phyloP scores from a whole-genome alignment of 169 alveolate genomes.

The Eimeria necatrix region DNA sequence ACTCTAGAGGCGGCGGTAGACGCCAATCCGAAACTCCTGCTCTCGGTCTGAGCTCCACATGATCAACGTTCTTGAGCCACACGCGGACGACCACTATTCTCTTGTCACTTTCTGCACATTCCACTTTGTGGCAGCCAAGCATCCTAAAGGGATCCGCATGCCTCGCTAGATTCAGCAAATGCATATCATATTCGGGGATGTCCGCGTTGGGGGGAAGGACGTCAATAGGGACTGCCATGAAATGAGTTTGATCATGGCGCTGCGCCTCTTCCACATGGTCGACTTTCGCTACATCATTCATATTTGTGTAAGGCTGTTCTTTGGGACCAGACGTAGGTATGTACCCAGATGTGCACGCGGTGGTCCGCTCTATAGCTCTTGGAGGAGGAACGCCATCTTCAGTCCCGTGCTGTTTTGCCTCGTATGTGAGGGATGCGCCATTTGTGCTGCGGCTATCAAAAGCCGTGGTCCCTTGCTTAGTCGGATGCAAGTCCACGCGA shows the following conservation, averaged over 20 bases:
- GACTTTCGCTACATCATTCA: slow-evolving; percentile 67
- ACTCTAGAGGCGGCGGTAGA: slow-evolving; percentile 32
- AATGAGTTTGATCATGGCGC: slow-evolving; percentile 73
- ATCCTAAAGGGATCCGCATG: slow-evolving; percentile 79
- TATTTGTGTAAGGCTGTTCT: slow-evolving; percentile 72
- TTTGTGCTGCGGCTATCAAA: not conserved
- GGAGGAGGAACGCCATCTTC: not conserved
- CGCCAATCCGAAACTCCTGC: slow-evolving; percentile 66
- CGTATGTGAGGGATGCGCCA: slow-evolving; percentile 13
- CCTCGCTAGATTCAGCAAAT: slow-evolving; percentile 72
- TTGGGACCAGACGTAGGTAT: slow-evolving; percentile 73
- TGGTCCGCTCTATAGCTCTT: slow-evolving; percentile 19
- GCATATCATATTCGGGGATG: slow-evolving; percentile 72
- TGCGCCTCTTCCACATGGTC: slow-evolving; percentile 70
- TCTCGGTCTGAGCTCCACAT: slow-evolving; percentile 64
- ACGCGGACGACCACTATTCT: slow-evolving; percentile 61
- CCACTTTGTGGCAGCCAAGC: slow-evolving; percentile 77
- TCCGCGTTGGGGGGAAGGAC: slow-evolving; percentile 59
- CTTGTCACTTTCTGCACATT: not conserved
- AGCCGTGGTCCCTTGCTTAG: not conserved
- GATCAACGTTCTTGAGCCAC: slow-evolving; percentile 54
- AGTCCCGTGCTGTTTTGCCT: not conserved
- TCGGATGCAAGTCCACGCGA: not conserved
- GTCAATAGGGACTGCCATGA: slow-evolving; percentile 72
- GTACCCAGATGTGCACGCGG: slow-evolving; percentile 59